Evolutionary conservation across 1,284 basidiomycete genomes (phyloP), one percentile per base, ranked within the genome.

Genomic region (Irpex lacteus): DNA sequence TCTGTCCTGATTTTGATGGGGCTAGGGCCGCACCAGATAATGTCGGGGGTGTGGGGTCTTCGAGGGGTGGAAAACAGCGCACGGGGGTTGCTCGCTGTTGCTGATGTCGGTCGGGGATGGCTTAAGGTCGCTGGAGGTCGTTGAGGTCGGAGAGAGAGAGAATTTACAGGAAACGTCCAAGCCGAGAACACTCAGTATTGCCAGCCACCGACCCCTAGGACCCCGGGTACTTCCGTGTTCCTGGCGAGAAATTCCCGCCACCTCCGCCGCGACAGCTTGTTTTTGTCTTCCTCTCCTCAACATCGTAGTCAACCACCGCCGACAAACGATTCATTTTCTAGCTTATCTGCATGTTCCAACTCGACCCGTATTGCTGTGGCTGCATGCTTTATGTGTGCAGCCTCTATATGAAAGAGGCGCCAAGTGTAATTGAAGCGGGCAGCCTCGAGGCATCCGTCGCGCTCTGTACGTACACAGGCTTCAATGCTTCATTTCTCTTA

Each of bases 131-230:
- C 6, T 19, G 37, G 13, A 44, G 50, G 63, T 37, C 59, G 52
- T 34, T n/a, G 63, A 19, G 32, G 50, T 21, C 58, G 52, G 40
- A 44, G 52, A 50, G 56, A 59, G 59, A 60, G 52, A 61, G 55
- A 50, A 56, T 56, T 32, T 56, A 18, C 50, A 58, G 61, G 38
- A 50, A 50, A 32, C 19, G 58, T 55, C 61, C 54, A 55, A 57
- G 32, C 49, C 59, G 53, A 44, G 38, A 21, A 62, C 52, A 18
- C 52, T 53, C 52, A 49, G 32, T n/a, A 64, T 40, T 61, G 63
- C 63, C 21, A 65, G 64, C 64, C 64, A 65, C 64, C 64, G 61
- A 65, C 64, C 64, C 61, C 64, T 65, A 53, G 60, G 64, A 65
- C 64, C 61, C 64, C 64, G 61, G 34, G n/a, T 60, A 65, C 64